These are phyloP conservation scores for Mycena venus DNA, from an alignment of 768 basidiomycete genomes.

Conservation along the genomic window DNA sequence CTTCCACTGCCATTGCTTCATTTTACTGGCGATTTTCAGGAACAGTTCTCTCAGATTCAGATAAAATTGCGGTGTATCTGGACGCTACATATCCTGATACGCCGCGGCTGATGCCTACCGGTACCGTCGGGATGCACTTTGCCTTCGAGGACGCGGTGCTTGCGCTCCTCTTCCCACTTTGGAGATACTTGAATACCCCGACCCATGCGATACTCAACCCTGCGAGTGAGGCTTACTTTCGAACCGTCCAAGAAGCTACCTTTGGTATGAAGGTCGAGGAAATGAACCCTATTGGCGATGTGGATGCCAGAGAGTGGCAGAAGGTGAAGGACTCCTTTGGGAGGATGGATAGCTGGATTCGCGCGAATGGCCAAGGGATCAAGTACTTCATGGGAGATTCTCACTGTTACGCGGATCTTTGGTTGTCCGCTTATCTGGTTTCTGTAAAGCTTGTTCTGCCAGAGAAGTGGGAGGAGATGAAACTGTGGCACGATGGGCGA, in stretches of 20 bases:
- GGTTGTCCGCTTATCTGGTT: not conserved
- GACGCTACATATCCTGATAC: slow-evolving; percentile 45
- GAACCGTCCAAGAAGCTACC: slow-evolving; percentile 41
- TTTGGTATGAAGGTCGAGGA: slow-evolving; percentile 51
- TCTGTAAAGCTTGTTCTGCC: slow-evolving; percentile 9
- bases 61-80: slow-evolving; percentile 52
- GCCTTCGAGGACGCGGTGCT: slow-evolving; percentile 22
- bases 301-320: not conserved
- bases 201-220: slow-evolving; percentile 41
- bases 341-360: slow-evolving; percentile 5
- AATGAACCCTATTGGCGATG: slow-evolving; percentile 40
- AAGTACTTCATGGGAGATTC: slow-evolving; percentile 4
- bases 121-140: slow-evolving; percentile 31
- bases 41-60: slow-evolving; percentile 49
- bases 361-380: not conserved
- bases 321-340: not conserved
- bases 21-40: not conserved
- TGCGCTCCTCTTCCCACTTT: not conserved
- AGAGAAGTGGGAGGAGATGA: not conserved
- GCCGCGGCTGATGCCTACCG: slow-evolving; percentile 46
- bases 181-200: slow-evolving; percentile 19
- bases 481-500: slow-evolving; percentile 8
- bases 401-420: slow-evolving; percentile 3
- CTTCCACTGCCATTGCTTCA: too few species aligned
- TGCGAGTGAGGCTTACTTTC: slow-evolving; percentile 47